Evolutionary conservation across 352 stramenopile species (phyloP), one percentile per base, ranked within the genome.

Genomic region (Globisporangium alternatum): DNA sequence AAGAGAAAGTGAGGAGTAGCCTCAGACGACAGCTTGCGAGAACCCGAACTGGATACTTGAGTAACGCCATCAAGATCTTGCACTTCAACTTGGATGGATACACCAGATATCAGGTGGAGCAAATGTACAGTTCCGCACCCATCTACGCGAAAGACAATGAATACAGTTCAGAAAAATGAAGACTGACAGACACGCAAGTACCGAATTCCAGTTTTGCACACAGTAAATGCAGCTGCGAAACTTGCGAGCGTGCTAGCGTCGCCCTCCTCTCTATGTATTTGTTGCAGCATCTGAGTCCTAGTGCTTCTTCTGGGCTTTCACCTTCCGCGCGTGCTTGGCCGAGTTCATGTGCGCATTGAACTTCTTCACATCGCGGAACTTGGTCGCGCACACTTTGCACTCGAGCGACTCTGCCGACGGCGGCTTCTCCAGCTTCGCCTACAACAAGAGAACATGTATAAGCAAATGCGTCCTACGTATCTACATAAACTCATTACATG

Each of bases 311-410:
- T 78, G 61, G 22, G 74, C 69, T 52, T 91, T 91, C 10, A 88
- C 77, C 57, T 81, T 83, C 53, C 85, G 83, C 17, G 83, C 78
- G 65, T 95, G 86, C 63, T 95, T 95, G 49, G 80, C 76, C n/a
- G 86, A 92, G 68, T 95, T 95, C 68, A 92, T 83, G 71, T 95
- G 86, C 31, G 77, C 83, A 48, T 95, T 95, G 80, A 86, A 95
- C 67, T 91, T 92, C 69, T 90, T 93, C 31, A 78, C 55, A 58
- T 90, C 77, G 10, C 74, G 72, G 53, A 91, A 95, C 35, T 56
- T 71, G 41, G 86, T 62, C 17, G 65, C 60, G 52, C 86, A 95
- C 15, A 79, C 65, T 44, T 83, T 76, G 56, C 86, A 95, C 48
- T 70, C 66, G 62, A 86, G 72, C 28, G 69, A 68, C n/a, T 58